A percentile compares a stretch with the other conserved stretches of the same genome.
Evolutionary conservation across 495 filamentous ascomycete genomes (phyloP).

Genomic region (Sabuloglossum arenarium): DNA sequence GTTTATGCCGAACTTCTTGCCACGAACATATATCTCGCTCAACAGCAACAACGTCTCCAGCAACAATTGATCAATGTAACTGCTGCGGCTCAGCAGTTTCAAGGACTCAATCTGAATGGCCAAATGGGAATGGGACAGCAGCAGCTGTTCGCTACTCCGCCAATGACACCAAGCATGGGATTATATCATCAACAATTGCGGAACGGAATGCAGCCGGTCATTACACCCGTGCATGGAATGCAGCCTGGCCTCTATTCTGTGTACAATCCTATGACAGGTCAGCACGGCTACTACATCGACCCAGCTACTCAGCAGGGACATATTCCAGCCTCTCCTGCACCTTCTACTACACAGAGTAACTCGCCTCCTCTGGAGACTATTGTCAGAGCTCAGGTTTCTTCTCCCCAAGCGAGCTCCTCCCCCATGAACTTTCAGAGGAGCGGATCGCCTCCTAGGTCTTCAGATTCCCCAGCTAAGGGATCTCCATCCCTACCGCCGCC

Average conservation of each 20-base stretch:
- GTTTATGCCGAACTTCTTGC: conserved; percentile 66
- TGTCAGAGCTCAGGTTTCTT: conserved; percentile 43
- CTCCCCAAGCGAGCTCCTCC: conserved; percentile 36
- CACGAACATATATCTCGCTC: conserved; percentile 66
- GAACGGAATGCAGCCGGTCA: conserved; percentile 49
- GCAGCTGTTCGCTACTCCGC: conserved; percentile 19
- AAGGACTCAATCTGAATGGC: conserved; percentile 39
- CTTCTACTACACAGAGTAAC: conserved; percentile 10
- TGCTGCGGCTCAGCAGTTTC: conserved; percentile 50
- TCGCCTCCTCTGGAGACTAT: conserved; percentile 1
- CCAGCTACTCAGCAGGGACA: conserved; percentile 26
- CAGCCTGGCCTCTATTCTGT: conserved; percentile 59
- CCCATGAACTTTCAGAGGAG: conserved; percentile 31
- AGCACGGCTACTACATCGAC: conserved; percentile 53
- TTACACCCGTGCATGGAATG: conserved; percentile 39
- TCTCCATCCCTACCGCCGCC: conserved; percentile 55
- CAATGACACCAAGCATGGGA: conserved; percentile 26
- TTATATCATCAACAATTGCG: conserved; percentile 50
- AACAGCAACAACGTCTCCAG: conserved; percentile 71
- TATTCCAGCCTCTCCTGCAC: conserved; percentile 15
- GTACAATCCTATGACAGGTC: conserved; percentile 64
- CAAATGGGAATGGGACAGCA: conserved; percentile 17
- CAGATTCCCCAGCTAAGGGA: conserved; percentile 36
- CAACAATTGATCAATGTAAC: conserved; percentile 37
- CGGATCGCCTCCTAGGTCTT: conserved; percentile 49